Base-by-base conservation (phyloP, 768 basidiomycete genomes). In the Boletus pseudo-olivaceus region DNA sequence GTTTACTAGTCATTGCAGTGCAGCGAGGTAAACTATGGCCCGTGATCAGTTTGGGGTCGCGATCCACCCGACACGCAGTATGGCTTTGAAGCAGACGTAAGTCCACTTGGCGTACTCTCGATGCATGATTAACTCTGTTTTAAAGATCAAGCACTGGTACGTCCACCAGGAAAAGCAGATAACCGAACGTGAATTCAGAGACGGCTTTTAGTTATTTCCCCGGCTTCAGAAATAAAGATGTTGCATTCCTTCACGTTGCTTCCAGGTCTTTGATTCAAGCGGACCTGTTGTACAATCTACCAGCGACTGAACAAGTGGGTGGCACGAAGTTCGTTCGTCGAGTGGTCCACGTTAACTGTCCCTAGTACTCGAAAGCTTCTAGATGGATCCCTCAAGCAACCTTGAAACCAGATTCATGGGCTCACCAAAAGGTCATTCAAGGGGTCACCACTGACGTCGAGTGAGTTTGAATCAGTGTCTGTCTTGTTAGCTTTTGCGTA, bases 261-360 rank as follows among this genome's bases (percentile, higher is more conserved):
- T 87, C 84, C 14, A 88, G 83, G 66, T 82, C 85, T 0, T 73
- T 95, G 42, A 79, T 95, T 43, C 77, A 87, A 67, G 93, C 90
- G 2, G 93, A 97, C 68, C 73, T 95, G 41, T 68, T 95, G 3
- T 82, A 92, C 74, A 94, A 94, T 72, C 74, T 95, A 12, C 90
- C 92, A 1, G 74, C 82, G 5, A 84, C 67, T 2, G 92, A 95
- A 69, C 91, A 93, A 72, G 84, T 83, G 30, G 47, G 67, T 49
- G n/a, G 2, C 11, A 30, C 5, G 32, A 7, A 9, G 7, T 27
- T 48, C 6, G 8, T 43, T 20, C 6, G 27, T 44, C 11, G 10
- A 10, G 17, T 33, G 1, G 14, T 47, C 20, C 1, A 38, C 29
- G 30, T 37, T 37, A 44, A 26, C 19, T 7, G 14, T 32, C 4